Evolutionary conservation across 768 basidiomycete species (phyloP).

Genomic region (Infundibulicybe gibba): DNA sequence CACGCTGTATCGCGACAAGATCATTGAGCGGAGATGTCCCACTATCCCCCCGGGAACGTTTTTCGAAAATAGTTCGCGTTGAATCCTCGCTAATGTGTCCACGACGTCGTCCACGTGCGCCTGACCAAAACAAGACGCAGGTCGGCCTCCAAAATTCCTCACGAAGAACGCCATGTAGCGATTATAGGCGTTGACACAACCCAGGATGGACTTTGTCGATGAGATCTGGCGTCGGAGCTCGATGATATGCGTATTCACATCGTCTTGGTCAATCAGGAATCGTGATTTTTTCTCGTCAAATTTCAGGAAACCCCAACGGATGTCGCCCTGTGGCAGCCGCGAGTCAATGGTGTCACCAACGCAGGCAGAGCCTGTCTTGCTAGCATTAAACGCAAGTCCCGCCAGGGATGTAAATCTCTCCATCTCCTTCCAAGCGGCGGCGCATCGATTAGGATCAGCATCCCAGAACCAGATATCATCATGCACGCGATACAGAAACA

Average conservation of each 20-base stretch:
- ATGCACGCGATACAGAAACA: constrained; percentile 41
- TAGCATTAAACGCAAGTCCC: constrained; percentile 35
- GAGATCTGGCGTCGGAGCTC: constrained; percentile 34
- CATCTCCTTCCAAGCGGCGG: constrained; percentile 37
- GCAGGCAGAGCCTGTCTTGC: constrained; percentile 38
- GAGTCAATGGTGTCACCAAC: constrained; percentile 16
- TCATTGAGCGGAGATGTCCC: constrained; percentile 14
- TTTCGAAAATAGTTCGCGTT: constrained; percentile 26
- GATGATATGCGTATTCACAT: constrained; percentile 30
- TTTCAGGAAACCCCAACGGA: constrained; percentile 16
- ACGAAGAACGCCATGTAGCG: constrained; percentile 35
- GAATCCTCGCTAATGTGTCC: constrained; percentile 26
- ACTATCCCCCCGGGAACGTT: constrained; percentile 12
- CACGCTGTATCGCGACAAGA: constrained; percentile 20
- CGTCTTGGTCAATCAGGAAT: constrained; percentile 32
- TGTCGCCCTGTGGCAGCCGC: constrained; percentile 15
- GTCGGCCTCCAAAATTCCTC: constrained; percentile 30
- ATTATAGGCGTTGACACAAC: constrained; percentile 35
- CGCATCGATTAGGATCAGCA: constrained; percentile 25
- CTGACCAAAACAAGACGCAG: constrained; percentile 27
- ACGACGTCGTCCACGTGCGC: constrained; percentile 27
- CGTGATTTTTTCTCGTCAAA: constrained; percentile 24
- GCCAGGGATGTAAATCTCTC: constrained; percentile 33
- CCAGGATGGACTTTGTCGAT: constrained; percentile 31
- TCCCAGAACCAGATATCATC: constrained; percentile 46